These are phyloP conservation scores for Starmerella apicola DNA, from an alignment of 805 yeast species.

Conservation along the genomic window DNA sequence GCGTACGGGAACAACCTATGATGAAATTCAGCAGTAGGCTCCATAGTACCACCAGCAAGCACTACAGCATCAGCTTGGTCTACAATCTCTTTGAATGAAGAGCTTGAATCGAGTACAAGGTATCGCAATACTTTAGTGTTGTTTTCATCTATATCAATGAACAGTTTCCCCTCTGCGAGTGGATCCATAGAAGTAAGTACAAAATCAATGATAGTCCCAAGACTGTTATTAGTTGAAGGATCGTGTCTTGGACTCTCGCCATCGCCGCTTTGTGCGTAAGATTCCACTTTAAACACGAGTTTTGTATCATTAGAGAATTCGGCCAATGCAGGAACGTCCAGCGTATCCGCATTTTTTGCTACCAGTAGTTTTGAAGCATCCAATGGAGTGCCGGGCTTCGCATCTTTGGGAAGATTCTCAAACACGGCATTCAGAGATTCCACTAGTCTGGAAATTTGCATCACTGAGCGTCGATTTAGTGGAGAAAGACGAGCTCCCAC, in stretches of 20 bases:
- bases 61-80: constrained; percentile 57
- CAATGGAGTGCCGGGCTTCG: constrained; percentile 44
- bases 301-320: constrained; percentile 53
- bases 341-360: constrained; percentile 50
- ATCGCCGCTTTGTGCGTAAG: constrained; percentile 37
- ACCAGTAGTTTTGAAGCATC: constrained; percentile 41
- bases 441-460: constrained; percentile 49
- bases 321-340: constrained; percentile 58
- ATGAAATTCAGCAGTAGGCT: constrained; percentile 63
- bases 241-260: not conserved
- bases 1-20: constrained; percentile 55
- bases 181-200: constrained; percentile 58
- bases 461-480: constrained; percentile 56
- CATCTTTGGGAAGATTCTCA: constrained; percentile 22
- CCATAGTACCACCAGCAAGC: constrained; percentile 93
- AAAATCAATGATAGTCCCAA: constrained; percentile 40
- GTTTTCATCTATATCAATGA: constrained; percentile 38
- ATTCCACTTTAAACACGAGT: constrained; percentile 72
- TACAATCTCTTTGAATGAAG: constrained; percentile 51
- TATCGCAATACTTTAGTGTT: constrained; percentile 37
- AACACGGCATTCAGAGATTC: constrained; percentile 41
- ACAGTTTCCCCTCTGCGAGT: constrained; percentile 64
- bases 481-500: constrained; percentile 56
- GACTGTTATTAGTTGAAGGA: constrained; percentile 7
- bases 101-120: constrained; percentile 68